Evolutionary conservation across 306 rosid species (phyloP), one percentile per base, ranked within the genome.

Genomic region (Malus fusca): DNA sequence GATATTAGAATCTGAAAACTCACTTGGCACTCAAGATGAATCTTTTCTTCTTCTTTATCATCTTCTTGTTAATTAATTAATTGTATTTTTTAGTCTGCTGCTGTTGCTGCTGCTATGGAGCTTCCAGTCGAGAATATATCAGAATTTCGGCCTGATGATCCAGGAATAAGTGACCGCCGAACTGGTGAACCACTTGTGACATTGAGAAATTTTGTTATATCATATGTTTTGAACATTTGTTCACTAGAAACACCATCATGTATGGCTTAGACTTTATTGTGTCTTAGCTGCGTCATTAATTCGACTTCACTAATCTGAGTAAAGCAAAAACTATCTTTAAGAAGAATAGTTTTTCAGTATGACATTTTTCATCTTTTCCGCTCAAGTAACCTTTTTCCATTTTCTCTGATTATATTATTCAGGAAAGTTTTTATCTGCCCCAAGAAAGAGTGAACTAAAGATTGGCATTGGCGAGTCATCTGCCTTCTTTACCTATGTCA

Each of bases 401-500:
- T 68, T 71, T 68, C 70, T 26, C 74, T 66, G 66, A 72, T 63
- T 51, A 58, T 42, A 43, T 71, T 56, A 31, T 77, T 85, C 81
- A 90, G 97, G 84, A 37, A 80, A 84, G 59, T 85, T 85, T 80
- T 85, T 85, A 40, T 74, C 83, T 77, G 93, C 91, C 78, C 99
- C 94, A 6, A 90, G 76, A 75, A 92, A 88, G 88, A 96, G 96
- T 74, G 90, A 89, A 79, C 84, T 96, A 64, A 92, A 86, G 91
- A 96, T 96, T 75, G 99, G 99, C 11, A 88, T 96, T 75, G 99
- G 99, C 8, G 88, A 91, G 78, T 96, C 98, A 56, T 96, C 99
- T 37, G 98, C 99, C 80, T 96, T 96, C 83, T 86, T 96, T 71
- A 88, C 94, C 11, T 96, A 96, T 71, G 96, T 92, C 68, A 96